Percentiles rank a stretch among this genome's conserved stretches.
These are phyloP conservation scores for Boletus fagicola DNA, from an alignment of 768 basidiomycete genomes.

Conservation along the genomic window DNA sequence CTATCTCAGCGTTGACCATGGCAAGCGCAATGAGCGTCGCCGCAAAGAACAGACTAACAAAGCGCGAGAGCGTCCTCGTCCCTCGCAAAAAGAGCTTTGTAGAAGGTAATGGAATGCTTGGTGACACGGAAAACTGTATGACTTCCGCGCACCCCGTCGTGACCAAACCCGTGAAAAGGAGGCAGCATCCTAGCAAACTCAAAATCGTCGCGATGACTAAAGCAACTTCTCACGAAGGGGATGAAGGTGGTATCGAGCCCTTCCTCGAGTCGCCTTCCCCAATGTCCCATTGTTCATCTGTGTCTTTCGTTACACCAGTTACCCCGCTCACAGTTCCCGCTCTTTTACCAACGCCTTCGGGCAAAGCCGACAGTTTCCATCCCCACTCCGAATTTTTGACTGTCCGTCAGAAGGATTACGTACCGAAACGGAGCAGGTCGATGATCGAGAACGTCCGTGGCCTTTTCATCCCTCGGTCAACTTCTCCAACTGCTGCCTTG, in stretches of 20 bases:
- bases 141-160: background rate
- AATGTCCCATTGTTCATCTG: slow-evolving; percentile 39
- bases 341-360: slow-evolving; percentile 14
- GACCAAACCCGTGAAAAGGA: slow-evolving; percentile 17
- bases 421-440: slow-evolving; percentile 47
- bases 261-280: slow-evolving; percentile 37
- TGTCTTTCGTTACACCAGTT: slow-evolving; percentile 26
- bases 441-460: slow-evolving; percentile 63
- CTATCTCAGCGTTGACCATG: slow-evolving; percentile 59
- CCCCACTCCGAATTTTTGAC: slow-evolving; percentile 31
- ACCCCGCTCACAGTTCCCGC: slow-evolving; percentile 21
- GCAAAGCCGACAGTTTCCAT: slow-evolving; percentile 14
- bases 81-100: slow-evolving; percentile 55
- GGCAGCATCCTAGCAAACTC: slow-evolving; percentile 29
- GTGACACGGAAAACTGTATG: slow-evolving; percentile 18
- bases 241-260: slow-evolving; percentile 25
- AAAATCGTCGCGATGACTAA: slow-evolving; percentile 28
- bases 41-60: slow-evolving; percentile 55
- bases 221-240: slow-evolving; percentile 20
- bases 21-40: slow-evolving; percentile 53
- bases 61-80: slow-evolving; percentile 69
- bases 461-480: slow-evolving; percentile 52
- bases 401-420: slow-evolving; percentile 21
- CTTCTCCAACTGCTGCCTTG: slow-evolving; percentile 38
- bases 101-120: slow-evolving; percentile 19